Conservation (phyloP, 306 rosid genomes). For the Hippophae gyantsensis region DNA sequence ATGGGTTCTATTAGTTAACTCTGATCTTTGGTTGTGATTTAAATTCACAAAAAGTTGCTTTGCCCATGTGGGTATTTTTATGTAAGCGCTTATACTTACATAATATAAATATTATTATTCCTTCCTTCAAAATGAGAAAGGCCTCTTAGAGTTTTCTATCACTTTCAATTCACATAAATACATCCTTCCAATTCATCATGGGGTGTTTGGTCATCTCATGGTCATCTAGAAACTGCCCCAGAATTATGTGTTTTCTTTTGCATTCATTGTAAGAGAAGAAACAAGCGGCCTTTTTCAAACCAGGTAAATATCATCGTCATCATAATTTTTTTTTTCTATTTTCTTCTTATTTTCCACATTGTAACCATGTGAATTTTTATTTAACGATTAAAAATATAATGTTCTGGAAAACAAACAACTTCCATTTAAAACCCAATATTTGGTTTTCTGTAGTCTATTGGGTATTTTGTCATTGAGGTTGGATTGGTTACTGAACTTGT, state of each 20-base stretch:
- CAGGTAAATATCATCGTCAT: slow-evolving; percentile 28
- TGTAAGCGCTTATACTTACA: slow-evolving; percentile 10
- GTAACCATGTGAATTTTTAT: too few species aligned
- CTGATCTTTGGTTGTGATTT: slow-evolving; percentile 17
- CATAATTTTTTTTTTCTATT: background rate
- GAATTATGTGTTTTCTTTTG: slow-evolving; percentile 23
- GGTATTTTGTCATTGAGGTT: slow-evolving; percentile 1
- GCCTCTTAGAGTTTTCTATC: slow-evolving; percentile 4
- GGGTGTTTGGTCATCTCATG: slow-evolving; percentile 24
- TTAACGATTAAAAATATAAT: background rate
- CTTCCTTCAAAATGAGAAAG: slow-evolving; percentile 13
- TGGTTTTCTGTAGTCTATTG: background rate
- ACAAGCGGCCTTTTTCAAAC: slow-evolving; percentile 30
- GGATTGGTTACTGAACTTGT: too few species aligned
- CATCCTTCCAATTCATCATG: slow-evolving; percentile 20
- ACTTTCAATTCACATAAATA: background rate
- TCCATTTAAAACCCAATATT: background rate
- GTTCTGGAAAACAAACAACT: background rate
- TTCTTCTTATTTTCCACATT: background rate
- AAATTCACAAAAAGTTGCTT: slow-evolving; percentile 25
- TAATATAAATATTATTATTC: slow-evolving; percentile 17
- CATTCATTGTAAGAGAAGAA: slow-evolving; percentile 18
- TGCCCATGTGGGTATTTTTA: slow-evolving; percentile 29
- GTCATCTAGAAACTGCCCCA: slow-evolving; percentile 20
- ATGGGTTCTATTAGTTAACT: slow-evolving; percentile 19